These are phyloP conservation scores for Suillus spraguei DNA, from an alignment of 768 basidiomycete species.

Conservation along the genomic window DNA sequence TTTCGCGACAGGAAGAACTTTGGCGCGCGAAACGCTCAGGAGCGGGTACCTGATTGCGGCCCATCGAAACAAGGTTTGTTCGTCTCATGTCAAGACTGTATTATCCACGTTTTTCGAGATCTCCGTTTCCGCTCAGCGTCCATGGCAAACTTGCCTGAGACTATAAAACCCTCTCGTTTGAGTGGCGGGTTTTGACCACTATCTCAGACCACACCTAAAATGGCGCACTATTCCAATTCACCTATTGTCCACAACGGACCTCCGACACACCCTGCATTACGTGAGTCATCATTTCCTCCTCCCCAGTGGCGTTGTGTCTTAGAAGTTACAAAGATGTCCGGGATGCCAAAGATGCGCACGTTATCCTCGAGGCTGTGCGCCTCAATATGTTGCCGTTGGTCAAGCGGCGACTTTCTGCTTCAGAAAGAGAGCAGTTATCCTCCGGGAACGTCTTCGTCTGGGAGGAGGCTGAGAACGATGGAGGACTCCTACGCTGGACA, in stretches of 20 bases:
- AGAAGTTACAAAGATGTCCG: constrained; percentile 56
- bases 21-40: constrained; percentile 17
- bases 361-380: constrained; percentile 76
- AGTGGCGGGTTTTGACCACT: constrained; percentile 13
- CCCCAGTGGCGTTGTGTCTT: constrained; percentile 8
- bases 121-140: constrained; percentile 22
- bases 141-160: constrained; percentile 17
- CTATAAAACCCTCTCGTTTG: constrained; percentile 27
- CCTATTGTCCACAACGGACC: constrained; percentile 24
- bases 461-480: constrained; percentile 81
- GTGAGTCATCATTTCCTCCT: constrained; percentile 22
- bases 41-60: constrained; percentile 27
- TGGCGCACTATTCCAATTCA: constrained; percentile 20
- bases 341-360: constrained; percentile 78
- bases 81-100: constrained; percentile 33
- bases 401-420: constrained; percentile 66
- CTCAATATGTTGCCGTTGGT: constrained; percentile 70
- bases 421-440: constrained; percentile 66
- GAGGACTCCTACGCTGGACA: constrained; percentile 72
- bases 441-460: constrained; percentile 85
- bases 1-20: constrained; percentile 22
- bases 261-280: constrained; percentile 33
- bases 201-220: constrained; percentile 10
- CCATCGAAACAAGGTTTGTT: constrained; percentile 29
- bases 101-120: constrained; percentile 28